Conservation (phyloP, 2,329 filamentous ascomycete species). For the Fusarium sacchari region DNA sequence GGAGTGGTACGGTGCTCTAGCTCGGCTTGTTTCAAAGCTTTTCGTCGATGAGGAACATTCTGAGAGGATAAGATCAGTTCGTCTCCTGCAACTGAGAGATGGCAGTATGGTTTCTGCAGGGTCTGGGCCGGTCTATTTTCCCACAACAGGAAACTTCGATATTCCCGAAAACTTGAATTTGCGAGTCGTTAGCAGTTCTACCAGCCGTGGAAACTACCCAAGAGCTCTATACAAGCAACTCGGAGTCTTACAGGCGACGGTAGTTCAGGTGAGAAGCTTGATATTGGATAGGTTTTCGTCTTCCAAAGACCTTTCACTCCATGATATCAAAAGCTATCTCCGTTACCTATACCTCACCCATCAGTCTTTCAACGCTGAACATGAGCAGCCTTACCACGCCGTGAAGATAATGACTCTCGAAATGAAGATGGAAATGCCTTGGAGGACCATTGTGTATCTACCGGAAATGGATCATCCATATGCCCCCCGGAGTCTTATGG, state of each 20-base stretch:
- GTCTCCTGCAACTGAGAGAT: neutral
- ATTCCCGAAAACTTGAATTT: neutral
- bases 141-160: neutral
- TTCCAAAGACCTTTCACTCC: neutral
- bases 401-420: neutral
- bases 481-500: conserved; percentile 9
- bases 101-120: neutral
- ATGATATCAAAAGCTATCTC: neutral
- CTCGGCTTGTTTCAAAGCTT: neutral
- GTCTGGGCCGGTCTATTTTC: neutral
- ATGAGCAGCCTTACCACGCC: neutral
- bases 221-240: neutral
- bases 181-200: neutral
- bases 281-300: neutral
- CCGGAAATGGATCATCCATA: neutral
- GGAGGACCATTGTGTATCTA: neutral
- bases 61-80: neutral
- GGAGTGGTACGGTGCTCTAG: conserved; percentile 16
- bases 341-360: neutral
- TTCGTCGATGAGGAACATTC: neutral
- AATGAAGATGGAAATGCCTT: neutral
- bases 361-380: neutral
- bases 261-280: neutral
- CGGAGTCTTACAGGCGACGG: neutral
- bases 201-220: neutral